Base-by-base conservation (phyloP, 106 monocot genomes). In the Platanthera guangdongensis region DNA sequence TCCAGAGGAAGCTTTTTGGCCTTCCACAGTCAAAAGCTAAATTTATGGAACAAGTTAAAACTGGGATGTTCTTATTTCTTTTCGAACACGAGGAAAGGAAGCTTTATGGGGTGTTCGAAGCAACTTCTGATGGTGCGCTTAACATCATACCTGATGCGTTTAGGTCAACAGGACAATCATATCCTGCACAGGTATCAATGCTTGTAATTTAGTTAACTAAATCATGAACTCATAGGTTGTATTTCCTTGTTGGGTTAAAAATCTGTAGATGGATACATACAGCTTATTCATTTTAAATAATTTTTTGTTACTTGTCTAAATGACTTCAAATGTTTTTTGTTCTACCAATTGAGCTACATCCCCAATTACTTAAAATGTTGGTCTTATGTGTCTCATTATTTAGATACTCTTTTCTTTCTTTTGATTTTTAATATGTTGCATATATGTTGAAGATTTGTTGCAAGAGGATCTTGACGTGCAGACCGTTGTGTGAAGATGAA, bases 31-130 rank as follows among this genome's bases (percentile, higher is more conserved):
- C 60, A 47, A 76, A 77, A 47, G 48, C 63, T 53, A 16, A n/a
- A 0, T 86, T 93, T 83, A 62, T 90, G 48, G 80, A 78, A 75
- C 71, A 80, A 80, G 48, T 93, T 73, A 88, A 80, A 78, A 72
- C 77, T 57, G 89, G 92, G n/a, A 92, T 86, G 83, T 49, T 89
- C 45, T 79, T 95, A 72, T 95, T 95, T 86, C 87, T 95, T 4
- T 95, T 95, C 83, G 95, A 95, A 47, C 77, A 89, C 51, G 87
- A 87, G 76, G 81, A 87, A 50, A 85, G 92, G 51, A 89, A 87
- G 63, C 80, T 95, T 14, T 88, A 86, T 80, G 95, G 95, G 50
- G 87, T 95, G 6, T 95, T 89, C 81, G 84, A 95, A 78, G 95
- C 92, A 75, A 81, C 85, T 75, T 87, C 82, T 48, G 87, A 89